Evolutionary conservation across 352 stramenopile species (phyloP).

Genomic region (Pythium vanterpoolii): DNA sequence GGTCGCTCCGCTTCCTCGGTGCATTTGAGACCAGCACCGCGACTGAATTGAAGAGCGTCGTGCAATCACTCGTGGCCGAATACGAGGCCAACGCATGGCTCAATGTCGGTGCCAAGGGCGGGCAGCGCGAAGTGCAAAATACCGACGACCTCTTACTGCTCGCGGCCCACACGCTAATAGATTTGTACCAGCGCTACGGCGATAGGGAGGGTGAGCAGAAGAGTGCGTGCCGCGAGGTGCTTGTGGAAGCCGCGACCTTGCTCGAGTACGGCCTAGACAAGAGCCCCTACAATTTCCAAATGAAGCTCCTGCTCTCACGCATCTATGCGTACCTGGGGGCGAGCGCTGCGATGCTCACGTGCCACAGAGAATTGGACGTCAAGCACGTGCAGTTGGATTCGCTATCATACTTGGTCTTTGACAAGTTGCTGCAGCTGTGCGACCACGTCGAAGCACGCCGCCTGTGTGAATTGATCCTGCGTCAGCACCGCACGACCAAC

Average conservation of each 20-base stretch:
- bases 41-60: conserved; percentile 34
- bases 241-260: conserved; percentile 53
- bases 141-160: conserved; percentile 83
- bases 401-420: conserved; percentile 78
- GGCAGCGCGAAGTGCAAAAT: conserved; percentile 80
- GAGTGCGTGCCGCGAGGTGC: conserved; percentile 24
- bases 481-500: conserved; percentile 49
- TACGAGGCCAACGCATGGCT: conserved; percentile 74
- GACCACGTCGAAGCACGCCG: conserved; percentile 51
- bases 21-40: conserved; percentile 33
- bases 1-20: conserved; percentile 69
- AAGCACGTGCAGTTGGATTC: conserved; percentile 88
- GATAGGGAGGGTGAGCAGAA: neutral
- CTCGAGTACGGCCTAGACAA: conserved; percentile 75
- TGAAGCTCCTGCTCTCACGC: conserved; percentile 82
- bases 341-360: conserved; percentile 52
- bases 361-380: conserved; percentile 74
- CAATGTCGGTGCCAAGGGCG: conserved; percentile 61
- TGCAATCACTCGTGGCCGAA: conserved; percentile 49
- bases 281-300: conserved; percentile 89
- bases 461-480: conserved; percentile 44
- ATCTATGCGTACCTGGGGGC: conserved; percentile 78
- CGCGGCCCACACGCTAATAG: conserved; percentile 61
- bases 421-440: conserved; percentile 70
- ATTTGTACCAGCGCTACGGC: conserved; percentile 58